Base-by-base conservation (phyloP, 768 basidiomycete genomes). In the Russula dissimulans region DNA sequence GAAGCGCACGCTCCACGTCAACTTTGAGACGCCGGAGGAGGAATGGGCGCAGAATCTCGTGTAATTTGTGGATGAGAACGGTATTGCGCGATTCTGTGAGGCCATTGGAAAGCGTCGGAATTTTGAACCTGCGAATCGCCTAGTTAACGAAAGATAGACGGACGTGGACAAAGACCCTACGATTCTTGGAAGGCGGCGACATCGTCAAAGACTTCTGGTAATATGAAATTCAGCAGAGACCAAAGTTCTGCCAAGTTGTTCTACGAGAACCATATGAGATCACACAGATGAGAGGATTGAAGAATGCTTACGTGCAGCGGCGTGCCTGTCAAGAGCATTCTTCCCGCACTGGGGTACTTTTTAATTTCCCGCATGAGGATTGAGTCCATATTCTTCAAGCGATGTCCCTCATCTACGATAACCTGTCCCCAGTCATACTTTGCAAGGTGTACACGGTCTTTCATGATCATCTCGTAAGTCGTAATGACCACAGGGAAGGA, bases 191-290 rank as follows among this genome's bases (percentile, higher is more conserved):
- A 97, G 4, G 86, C 79, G 56, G 91, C 85, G 22, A 95, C 76
- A 66, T 97, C 91, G 60, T 85, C 82, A 70, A 98, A 97, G 55
- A 98, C 85, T 65, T 94, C 87, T 0, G 97, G 97, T 5, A 98
- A 79, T 60, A 98, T 90, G 67, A 97, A 99, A 70, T 97, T 97
- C 36, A 99, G 83, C 17, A 98, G 76, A 2, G 91, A 86, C 95
- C 94, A 98, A 3, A 99, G 77, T 70, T 99, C 97, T 5, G 87
- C 81, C 3, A 99, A 79, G 68, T 97, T 98, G 73, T 99, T 98
- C 91, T 99, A 69, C 1, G 31, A 32, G 15, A 31, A 5, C 18
- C 46, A 22, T 26, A 14, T 45, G 36, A 65, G 45, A 58, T 56
- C 61, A 54, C 57, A 43, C 3, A 34, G 15, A 29, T 8, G 17